phyloP scores from a whole-genome alignment of 2,329 filamentous ascomycete genomes.

The Pseudocercospora fijiensis region DNA sequence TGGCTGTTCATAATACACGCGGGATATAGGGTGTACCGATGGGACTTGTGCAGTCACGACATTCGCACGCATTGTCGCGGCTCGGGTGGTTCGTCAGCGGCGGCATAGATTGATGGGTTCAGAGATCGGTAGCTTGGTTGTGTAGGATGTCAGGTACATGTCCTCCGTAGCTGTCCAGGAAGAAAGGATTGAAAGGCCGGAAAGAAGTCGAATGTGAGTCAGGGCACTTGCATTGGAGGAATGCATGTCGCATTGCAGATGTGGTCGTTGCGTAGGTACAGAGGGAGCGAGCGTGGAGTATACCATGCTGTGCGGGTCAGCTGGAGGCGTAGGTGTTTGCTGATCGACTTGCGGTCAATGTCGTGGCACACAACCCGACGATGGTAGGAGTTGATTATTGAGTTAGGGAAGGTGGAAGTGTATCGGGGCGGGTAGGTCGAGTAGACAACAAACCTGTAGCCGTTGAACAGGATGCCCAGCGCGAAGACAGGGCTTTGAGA shows the following conservation, averaged over 20 bases:
- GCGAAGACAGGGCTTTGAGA: background rate
- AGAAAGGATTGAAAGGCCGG: background rate
- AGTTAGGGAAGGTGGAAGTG: background rate
- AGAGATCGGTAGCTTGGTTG: background rate
- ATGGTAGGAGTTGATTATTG: background rate
- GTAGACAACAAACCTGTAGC: background rate
- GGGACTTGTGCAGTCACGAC: background rate
- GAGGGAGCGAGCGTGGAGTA: constrained; percentile 1
- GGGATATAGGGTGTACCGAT: background rate
- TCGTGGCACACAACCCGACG: constrained; percentile 4
- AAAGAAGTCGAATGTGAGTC: background rate
- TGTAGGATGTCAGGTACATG: background rate
- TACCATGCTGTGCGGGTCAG: background rate
- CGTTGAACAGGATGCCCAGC: background rate
- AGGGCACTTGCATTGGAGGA: background rate
- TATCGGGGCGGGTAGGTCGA: background rate
- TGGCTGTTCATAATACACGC: background rate
- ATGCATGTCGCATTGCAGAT: constrained; percentile 2
- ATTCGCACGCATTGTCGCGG: background rate
- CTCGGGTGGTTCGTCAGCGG: background rate
- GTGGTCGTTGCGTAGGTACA: background rate
- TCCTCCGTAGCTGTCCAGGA: background rate
- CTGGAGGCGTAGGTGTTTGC: constrained; percentile 2
- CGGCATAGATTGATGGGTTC: background rate
- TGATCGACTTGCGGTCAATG: constrained; percentile 2